Evolutionary conservation across 140 eudicot genomes (phyloP), one percentile per base, ranked within the genome.

Genomic region (Oenanthe javanica): DNA sequence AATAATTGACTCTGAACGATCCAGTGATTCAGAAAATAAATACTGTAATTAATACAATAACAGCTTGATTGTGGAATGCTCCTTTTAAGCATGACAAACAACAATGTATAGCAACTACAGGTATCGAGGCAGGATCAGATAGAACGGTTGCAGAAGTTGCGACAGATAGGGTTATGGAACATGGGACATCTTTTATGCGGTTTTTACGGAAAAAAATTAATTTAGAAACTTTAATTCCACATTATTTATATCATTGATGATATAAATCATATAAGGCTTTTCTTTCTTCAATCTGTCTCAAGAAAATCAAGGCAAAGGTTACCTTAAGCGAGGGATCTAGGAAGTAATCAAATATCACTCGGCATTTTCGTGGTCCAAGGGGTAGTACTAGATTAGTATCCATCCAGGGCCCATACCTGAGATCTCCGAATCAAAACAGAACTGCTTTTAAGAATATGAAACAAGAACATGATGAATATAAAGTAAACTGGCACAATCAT

Each of bases 331-430:
- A 89, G 40, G 88, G 76, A 46, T 94, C 99, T 79, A 92, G 88
- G 63, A 94, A 94, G 84, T 94, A 94, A 85, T 94, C 97, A 81
- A 94, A 94, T 69, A 94, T 84, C 80, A 94, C 99, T 90, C 79
- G 86, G 89, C 99, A 90, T 69, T 78, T 83, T n/a, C 91, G 86
- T 19, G 96, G 97, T 80, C 99, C 99, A 64, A 92, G 76, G 31
- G 98, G 98, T 19, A 94, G 74, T 64, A 89, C 97, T 5, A 92
- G 88, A 78, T 94, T 94, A 45, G 98, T 94, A 86, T 94, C 98
- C 98, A 94, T 92, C 98, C 98, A 94, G 51, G 98, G 98, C 43
- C 98, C 98, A 59, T 94, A 94, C 85, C 96, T 94, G 59, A 77
- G 40, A 47, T 49, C 25, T 40, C 49, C 70, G 9, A 40, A 19